Conservation (phyloP, 495 filamentous ascomycete genomes). For the Cladorrhinum samala region DNA sequence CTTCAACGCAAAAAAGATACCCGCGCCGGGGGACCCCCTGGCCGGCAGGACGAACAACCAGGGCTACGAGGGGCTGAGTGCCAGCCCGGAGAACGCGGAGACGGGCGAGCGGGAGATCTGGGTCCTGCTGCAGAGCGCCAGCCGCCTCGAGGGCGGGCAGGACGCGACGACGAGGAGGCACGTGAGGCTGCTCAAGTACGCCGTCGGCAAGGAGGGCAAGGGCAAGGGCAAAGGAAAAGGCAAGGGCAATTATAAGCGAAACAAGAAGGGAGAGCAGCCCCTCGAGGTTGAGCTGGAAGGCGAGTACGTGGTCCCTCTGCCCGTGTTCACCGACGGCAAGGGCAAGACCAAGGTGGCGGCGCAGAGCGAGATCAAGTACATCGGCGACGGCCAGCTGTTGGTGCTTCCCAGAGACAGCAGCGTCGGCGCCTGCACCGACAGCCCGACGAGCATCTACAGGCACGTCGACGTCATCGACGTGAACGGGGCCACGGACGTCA, state of each 20-base stretch:
- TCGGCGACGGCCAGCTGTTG: conserved; percentile 61
- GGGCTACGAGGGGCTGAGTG: conserved; percentile 64
- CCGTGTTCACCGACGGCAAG: conserved; percentile 43
- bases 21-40: conserved; percentile 46
- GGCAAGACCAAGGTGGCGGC: conserved; percentile 51
- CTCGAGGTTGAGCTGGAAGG: conserved; percentile 20
- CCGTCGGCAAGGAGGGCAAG: conserved; percentile 28
- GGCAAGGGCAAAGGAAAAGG: conserved; percentile 21
- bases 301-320: conserved; percentile 66
- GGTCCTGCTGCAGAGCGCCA: conserved; percentile 61
- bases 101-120: conserved; percentile 57
- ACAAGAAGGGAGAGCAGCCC: not conserved
- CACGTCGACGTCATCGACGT: conserved; percentile 72
- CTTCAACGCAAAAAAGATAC: conserved; percentile 42
- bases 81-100: conserved; percentile 40
- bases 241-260: conserved; percentile 34
- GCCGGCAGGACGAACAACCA: conserved; percentile 71
- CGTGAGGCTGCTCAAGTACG: conserved; percentile 60
- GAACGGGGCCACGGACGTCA: conserved; percentile 58
- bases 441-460: conserved; percentile 56
- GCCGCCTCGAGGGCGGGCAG: conserved; percentile 53
- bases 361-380: conserved; percentile 64
- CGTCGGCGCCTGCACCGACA: conserved; percentile 52
- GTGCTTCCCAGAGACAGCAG: conserved; percentile 62
- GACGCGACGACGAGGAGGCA: conserved; percentile 39